A percentile compares a stretch with the other conserved stretches of the same genome.
Conservation (phyloP, 1,284 basidiomycete species). For the Cryptococcus neoformans region DNA sequence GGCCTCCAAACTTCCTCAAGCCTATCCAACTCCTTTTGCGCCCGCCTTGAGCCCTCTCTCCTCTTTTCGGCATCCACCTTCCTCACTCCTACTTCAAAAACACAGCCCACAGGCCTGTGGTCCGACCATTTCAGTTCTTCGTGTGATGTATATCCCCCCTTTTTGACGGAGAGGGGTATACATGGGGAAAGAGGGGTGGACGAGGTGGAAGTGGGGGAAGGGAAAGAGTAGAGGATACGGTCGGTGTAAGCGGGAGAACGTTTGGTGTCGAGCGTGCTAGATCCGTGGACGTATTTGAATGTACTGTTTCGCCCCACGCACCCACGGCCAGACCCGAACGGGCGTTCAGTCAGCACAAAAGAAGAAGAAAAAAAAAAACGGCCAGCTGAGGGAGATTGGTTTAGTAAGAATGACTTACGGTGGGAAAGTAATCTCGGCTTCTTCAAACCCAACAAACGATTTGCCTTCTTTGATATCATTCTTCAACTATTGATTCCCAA, state of each 20-base stretch:
- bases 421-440: constrained; percentile 33
- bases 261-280: constrained; percentile 30
- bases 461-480: constrained; percentile 31
- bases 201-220: constrained; percentile 7
- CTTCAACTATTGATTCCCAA: background rate
- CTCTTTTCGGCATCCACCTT: constrained; percentile 31
- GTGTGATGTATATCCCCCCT: too few species aligned
- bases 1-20: constrained; percentile 52
- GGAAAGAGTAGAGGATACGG: constrained; percentile 28
- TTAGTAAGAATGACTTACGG: constrained; percentile 24
- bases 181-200: constrained; percentile 34
- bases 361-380: too few species aligned
- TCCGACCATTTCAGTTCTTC: constrained; percentile 29
- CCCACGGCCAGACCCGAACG: too few species aligned
- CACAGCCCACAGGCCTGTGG: constrained; percentile 37
- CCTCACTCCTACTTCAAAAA: constrained; percentile 18
- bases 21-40: constrained; percentile 45
- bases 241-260: constrained; percentile 44
- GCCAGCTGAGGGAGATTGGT: background rate
- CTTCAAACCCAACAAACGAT: constrained; percentile 36
- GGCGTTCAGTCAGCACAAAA: too few species aligned
- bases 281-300: constrained; percentile 45
- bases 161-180: too few species aligned
- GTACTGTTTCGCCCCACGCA: constrained; percentile 15
- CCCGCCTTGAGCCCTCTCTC: constrained; percentile 42